These are phyloP conservation scores for Penicillium robsamsonii DNA, from an alignment of 495 filamentous ascomycete genomes.

Conservation along the genomic window DNA sequence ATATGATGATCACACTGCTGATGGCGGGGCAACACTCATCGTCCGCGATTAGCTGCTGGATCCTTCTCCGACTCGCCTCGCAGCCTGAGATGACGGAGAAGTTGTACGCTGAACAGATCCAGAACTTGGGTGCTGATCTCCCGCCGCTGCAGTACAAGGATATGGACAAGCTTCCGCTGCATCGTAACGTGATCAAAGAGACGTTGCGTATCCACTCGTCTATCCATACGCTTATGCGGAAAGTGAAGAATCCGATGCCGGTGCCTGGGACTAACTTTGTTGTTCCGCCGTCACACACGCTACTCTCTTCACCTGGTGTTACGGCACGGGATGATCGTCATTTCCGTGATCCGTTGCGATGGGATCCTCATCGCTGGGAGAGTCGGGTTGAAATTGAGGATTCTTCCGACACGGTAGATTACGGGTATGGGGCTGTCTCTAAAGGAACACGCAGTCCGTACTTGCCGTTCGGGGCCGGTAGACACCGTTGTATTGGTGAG, in stretches of 20 bases:
- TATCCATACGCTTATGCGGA: slow-evolving; percentile 82
- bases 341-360: slow-evolving; percentile 76
- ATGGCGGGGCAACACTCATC: slow-evolving; percentile 91
- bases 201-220: slow-evolving; percentile 77
- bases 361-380: slow-evolving; percentile 92
- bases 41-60: slow-evolving; percentile 77
- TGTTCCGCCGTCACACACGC: slow-evolving; percentile 69
- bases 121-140: slow-evolving; percentile 59
- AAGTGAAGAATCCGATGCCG: slow-evolving; percentile 75
- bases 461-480: slow-evolving; percentile 89
- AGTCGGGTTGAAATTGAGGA: slow-evolving; percentile 52
- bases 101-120: slow-evolving; percentile 71
- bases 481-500: slow-evolving; percentile 95
- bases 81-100: slow-evolving; percentile 70
- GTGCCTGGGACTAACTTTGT: slow-evolving; percentile 76
- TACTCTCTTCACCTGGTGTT: slow-evolving; percentile 81
- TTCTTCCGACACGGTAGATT: slow-evolving; percentile 72
- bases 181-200: slow-evolving; percentile 72
- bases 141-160: slow-evolving; percentile 64
- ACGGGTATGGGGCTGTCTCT: slow-evolving; percentile 88
- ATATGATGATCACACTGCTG: slow-evolving; percentile 88
- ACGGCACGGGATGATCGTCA: slow-evolving; percentile 64
- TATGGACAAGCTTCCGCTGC: slow-evolving; percentile 66
- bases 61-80: slow-evolving; percentile 73
- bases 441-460: slow-evolving; percentile 88